Percentiles rank a stretch among this genome's conserved stretches.
Evolutionary conservation across 2,329 filamentous ascomycete genomes (phyloP).

Genomic region (Aspergillus hiratsukae): DNA sequence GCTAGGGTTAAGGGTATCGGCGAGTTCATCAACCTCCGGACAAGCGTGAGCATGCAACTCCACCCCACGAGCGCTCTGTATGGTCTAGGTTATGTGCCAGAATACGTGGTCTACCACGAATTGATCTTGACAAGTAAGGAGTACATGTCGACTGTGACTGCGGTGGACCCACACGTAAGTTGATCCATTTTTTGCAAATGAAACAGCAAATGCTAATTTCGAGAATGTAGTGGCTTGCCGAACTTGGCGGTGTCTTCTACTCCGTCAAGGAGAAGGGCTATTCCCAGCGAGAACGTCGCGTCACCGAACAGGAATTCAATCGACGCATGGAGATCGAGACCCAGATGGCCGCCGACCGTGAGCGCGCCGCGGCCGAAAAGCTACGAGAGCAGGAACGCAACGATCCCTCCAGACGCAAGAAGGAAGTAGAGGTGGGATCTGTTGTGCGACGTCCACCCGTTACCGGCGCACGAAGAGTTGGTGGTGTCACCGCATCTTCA

Average conservation of each 20-base stretch:
- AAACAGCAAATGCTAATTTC: constrained; percentile 3
- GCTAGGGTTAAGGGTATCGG: constrained; percentile 94
- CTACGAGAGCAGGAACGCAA: constrained; percentile 35
- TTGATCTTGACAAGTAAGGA: constrained; percentile 94
- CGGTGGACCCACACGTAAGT: constrained; percentile 77
- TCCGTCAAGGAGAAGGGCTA: constrained; percentile 97
- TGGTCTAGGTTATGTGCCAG: constrained; percentile 85
- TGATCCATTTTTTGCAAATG: neutral
- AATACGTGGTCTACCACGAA: constrained; percentile 98
- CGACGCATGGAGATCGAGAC: constrained; percentile 87
- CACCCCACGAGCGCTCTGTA: constrained; percentile 93
- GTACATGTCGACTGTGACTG: constrained; percentile 96
- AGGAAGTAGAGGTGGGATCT: constrained; percentile 35
- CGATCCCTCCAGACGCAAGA: constrained; percentile 30
- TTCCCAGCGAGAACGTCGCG: constrained; percentile 75
- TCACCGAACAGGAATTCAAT: constrained; percentile 90
- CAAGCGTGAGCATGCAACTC: constrained; percentile 86
- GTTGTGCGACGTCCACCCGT: constrained; percentile 32
- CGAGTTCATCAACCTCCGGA: constrained; percentile 95
- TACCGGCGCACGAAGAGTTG: constrained; percentile 22
- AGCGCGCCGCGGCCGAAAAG: constrained; percentile 43
- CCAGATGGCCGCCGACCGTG: constrained; percentile 84
- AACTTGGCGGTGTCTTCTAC: constrained; percentile 95
- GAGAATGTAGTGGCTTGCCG: constrained; percentile 69
- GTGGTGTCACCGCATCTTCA: constrained; percentile 27